Conservation (phyloP, 805 yeast species). For the Pichia gijzeniarum region DNA sequence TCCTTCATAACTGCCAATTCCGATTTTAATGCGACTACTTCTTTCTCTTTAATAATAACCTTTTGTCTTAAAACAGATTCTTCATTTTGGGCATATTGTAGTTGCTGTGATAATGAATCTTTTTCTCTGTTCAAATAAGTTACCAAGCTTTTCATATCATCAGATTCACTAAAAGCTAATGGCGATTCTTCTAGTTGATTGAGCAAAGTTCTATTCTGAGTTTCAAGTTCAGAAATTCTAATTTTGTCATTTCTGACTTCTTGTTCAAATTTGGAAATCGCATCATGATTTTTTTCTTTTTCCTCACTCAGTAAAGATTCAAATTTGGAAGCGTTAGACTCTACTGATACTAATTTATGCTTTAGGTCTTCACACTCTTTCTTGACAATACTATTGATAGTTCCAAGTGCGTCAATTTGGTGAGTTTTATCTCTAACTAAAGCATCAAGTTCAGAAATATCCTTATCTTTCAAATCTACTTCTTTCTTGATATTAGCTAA, state of each 20-base stretch:
- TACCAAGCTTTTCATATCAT: constrained; percentile 47
- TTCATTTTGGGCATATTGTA: constrained; percentile 48
- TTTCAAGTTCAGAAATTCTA: constrained; percentile 48
- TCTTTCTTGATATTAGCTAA: constrained; percentile 28
- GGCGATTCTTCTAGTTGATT: constrained; percentile 50
- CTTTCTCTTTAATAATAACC: constrained; percentile 40
- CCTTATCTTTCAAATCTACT: constrained; percentile 22
- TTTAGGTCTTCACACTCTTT: constrained; percentile 20
- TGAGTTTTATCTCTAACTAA: constrained; percentile 20
- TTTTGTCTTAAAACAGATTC: constrained; percentile 45
- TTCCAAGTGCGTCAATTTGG: constrained; percentile 23
- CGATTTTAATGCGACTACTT: constrained; percentile 44
- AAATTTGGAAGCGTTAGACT: constrained; percentile 31
- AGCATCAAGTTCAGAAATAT: constrained; percentile 15
- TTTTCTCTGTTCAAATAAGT: constrained; percentile 65
- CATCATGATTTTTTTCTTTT: constrained; percentile 41
- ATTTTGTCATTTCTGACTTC: constrained; percentile 40
- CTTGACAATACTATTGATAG: constrained; percentile 7
- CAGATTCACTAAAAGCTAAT: constrained; percentile 15
- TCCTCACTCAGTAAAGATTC: constrained; percentile 30
- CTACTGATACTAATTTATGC: constrained; percentile 30
- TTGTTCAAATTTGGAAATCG: constrained; percentile 37
- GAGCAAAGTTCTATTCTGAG: constrained; percentile 63
- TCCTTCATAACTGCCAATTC: constrained; percentile 36
- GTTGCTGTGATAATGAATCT: constrained; percentile 59